Conservation (phyloP, 805 yeast species). For the Vanderwaltozyma tropicalis region DNA sequence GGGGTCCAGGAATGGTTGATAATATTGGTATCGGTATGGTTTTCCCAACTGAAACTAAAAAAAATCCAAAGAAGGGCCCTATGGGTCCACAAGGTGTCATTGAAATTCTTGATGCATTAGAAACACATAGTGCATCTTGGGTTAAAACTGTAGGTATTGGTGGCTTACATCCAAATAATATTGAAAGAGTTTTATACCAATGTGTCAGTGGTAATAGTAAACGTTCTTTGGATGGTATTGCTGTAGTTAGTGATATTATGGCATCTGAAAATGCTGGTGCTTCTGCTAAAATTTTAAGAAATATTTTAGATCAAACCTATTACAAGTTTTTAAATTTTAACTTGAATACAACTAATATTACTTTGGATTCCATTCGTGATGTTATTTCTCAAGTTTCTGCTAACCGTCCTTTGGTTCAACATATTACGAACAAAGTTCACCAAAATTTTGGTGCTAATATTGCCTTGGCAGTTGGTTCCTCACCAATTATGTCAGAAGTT, state of each 20-base stretch:
- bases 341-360: not conserved
- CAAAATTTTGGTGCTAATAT: slow-evolving; percentile 83
- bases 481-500: slow-evolving; percentile 83
- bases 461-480: slow-evolving; percentile 70
- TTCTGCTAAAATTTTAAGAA: slow-evolving; percentile 36
- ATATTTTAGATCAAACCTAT: slow-evolving; percentile 11
- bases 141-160: slow-evolving; percentile 71
- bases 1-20: slow-evolving; percentile 40
- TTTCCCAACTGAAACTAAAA: slow-evolving; percentile 65
- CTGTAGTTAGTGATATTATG: slow-evolving; percentile 82
- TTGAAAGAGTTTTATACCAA: slow-evolving; percentile 45
- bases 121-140: slow-evolving; percentile 24
- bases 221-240: slow-evolving; percentile 61
- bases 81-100: slow-evolving; percentile 66
- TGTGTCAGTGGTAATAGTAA: slow-evolving; percentile 35
- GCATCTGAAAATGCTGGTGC: slow-evolving; percentile 43
- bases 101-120: slow-evolving; percentile 39
- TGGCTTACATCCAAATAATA: slow-evolving; percentile 58
- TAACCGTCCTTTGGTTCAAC: slow-evolving; percentile 62
- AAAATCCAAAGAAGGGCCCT: slow-evolving; percentile 39
- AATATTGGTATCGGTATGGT: slow-evolving; percentile 81
- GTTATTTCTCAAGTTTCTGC: slow-evolving; percentile 19
- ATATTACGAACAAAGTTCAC: slow-evolving; percentile 82
- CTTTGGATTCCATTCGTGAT: slow-evolving; percentile 3
- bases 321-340: slow-evolving; percentile 11